Evolutionary conservation across 2,329 filamentous ascomycete species (phyloP), one percentile per base, ranked within the genome.

Genomic region (Trichothecium roseum): DNA sequence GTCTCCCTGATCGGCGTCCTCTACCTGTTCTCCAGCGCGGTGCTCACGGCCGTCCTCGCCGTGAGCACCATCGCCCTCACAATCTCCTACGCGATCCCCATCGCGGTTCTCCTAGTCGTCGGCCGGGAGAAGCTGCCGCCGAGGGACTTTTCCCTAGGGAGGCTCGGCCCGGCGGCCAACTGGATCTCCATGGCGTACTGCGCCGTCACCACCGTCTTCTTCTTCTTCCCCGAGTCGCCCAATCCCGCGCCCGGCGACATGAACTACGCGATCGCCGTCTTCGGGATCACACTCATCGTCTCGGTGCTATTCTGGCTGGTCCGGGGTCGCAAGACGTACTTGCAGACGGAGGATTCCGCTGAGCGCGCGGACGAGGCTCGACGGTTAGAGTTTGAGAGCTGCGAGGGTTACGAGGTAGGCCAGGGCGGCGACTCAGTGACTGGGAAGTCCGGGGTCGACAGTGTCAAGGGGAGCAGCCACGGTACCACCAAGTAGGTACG

Each of bases 181-280:
- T 66, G 62, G 58, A 43, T 69, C 24, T 68, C 66, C 3, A 52
- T 72, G 22, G 43, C 69, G 9, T 73, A 72, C 49, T 72, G 68
- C 45, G 50, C 49, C 34, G 48, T 72, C 36, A 72, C 68, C 2
- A 68, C 66, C 0, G 57, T 73, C 18, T 72, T 73, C 50, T 73
- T 72, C 59, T 67, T 73, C 46, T 73, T 73, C 43, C 69, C 69
- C 0, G 50, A 51, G 1, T 40, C 38, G 1, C 69, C 69, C 0
- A 60, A 61, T 38, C 69, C 69, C 0, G 41, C 58, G 0, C 47
- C 55, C 0, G 51, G 53, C n/a, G 66, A 73, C 40, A 73, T 73
- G 69, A 74, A 74, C 48, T 74, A 65, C 45, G 69, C 70, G 5
- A 72, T 73, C 43, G 69, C 64, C 1, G 69, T 73, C 1, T 73